phyloP scores from a whole-genome alignment of 2,329 filamentous ascomycete genomes.

The Diaporthe australafricana region DNA sequence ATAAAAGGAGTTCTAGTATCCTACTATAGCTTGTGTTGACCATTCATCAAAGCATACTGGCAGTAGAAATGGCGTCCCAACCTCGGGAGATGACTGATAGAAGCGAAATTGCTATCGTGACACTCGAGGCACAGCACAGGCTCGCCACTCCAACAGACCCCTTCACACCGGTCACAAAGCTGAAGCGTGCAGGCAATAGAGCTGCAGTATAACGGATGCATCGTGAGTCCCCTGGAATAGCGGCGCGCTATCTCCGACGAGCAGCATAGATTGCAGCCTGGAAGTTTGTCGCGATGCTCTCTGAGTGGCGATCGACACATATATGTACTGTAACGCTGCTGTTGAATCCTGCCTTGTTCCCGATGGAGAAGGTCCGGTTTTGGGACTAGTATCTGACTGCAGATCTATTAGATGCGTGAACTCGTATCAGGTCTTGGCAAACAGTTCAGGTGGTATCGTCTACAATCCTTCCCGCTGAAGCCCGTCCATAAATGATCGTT shows the following conservation, averaged over 20 bases:
- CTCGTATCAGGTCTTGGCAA: constrained; percentile 22
- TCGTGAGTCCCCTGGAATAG: not conserved
- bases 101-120: not conserved
- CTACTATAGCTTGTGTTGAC: no score
- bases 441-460: not conserved
- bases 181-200: constrained; percentile 16
- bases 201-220: not conserved
- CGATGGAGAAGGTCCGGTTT: constrained; percentile 20
- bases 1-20: no score
- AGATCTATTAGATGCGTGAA: constrained; percentile 20
- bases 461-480: constrained; percentile 7
- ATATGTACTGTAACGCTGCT: constrained; percentile 1
- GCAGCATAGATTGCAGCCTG: not conserved
- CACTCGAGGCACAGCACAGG: not conserved
- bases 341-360: not conserved
- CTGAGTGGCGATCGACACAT: not conserved
- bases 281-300: not conserved
- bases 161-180: not conserved
- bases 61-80: no score
- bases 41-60: no score
- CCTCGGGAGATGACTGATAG: not conserved
- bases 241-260: not conserved
- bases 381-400: constrained; percentile 26
- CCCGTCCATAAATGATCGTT: not conserved
- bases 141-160: no score